Base-by-base conservation (phyloP, 2,329 filamentous ascomycete genomes). In the Aspergillus candidus region DNA sequence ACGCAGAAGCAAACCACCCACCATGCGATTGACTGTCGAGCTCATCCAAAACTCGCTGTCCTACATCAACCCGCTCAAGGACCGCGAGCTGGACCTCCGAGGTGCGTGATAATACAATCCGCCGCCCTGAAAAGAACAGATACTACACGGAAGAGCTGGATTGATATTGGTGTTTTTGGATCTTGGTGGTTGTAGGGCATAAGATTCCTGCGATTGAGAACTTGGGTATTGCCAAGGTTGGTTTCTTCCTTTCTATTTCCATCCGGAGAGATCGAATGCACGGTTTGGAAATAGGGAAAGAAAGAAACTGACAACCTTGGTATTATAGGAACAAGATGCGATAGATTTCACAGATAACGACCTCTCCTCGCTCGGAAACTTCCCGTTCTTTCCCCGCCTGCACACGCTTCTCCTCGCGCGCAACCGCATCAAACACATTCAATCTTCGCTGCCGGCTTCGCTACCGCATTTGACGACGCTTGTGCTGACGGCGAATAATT, bases 341-440 rank as follows among this genome's bases (percentile, higher is more conserved):
- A 94, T 98, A 76, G 93, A 98, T 73, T 84, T 98, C 61, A 97
- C 93, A 69, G 93, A 98, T 76, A 98, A 98, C 69, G 90, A 96
- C 70, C 91, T 98, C 61, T 82, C 87, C 57, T 76, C 84, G 39
- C 79, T 98, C 52, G 84, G 83, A 54, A 96, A 96, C 72, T 95
- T 98, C 66, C 93, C 93, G 3, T 81, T 94, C 40, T 91, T 86
- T 44, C 90, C 88, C 36, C 86, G 93, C 56, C 76, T 97, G 59
- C 86, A 82, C 57, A 94, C 88, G 14, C 79, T 98, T 34, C 82
- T 98, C 38, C 80, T 95, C 43, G 89, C 89, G 42, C 83, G 89
- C 53, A 98, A 98, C 71, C 84, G 93, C 56, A 78, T 98, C 62
- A 75, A 83, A 46, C 80, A 78, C 60, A 90, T 98, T 62, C 88